Evolutionary conservation across 345 rosid genomes (phyloP).

Genomic region (Ceriops tagal): DNA sequence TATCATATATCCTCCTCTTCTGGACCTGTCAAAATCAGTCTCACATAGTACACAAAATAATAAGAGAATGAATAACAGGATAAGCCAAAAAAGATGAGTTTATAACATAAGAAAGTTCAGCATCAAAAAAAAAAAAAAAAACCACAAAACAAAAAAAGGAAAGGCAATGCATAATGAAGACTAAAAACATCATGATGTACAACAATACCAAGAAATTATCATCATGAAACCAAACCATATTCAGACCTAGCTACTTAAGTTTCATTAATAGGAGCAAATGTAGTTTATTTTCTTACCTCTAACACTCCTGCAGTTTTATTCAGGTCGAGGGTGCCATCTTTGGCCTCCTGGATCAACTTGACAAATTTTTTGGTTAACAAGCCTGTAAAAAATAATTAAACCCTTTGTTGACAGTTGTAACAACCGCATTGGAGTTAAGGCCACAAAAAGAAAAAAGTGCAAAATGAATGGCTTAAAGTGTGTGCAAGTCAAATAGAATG

Average conservation of each 20-base stretch:
- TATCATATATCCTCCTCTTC: constrained; percentile 85
- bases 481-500: background rate
- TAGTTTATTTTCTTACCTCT: constrained; percentile 43
- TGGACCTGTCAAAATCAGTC: constrained; percentile 50
- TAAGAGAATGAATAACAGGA: too few relatives aligned
- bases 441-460: background rate
- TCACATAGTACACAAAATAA: background rate
- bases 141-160: too few relatives aligned
- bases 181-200: too few relatives aligned
- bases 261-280: background rate
- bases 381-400: constrained; percentile 34
- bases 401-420: background rate
- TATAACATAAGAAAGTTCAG: too few relatives aligned
- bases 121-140: too few relatives aligned
- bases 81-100: too few relatives aligned
- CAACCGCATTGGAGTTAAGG: constrained; percentile 1
- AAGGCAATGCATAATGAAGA: too few relatives aligned
- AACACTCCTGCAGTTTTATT: constrained; percentile 61
- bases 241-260: background rate
- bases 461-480: background rate
- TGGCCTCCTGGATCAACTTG: constrained; percentile 55
- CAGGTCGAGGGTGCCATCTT: constrained; percentile 79
- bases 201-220: too few relatives aligned
- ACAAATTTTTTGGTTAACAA: constrained; percentile 67
- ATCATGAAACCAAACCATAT: background rate